Percentiles rank a stretch among this genome's conserved stretches.
Evolutionary conservation across 345 rosid genomes (phyloP).

Genomic region (Cardiospermum halicacabum): DNA sequence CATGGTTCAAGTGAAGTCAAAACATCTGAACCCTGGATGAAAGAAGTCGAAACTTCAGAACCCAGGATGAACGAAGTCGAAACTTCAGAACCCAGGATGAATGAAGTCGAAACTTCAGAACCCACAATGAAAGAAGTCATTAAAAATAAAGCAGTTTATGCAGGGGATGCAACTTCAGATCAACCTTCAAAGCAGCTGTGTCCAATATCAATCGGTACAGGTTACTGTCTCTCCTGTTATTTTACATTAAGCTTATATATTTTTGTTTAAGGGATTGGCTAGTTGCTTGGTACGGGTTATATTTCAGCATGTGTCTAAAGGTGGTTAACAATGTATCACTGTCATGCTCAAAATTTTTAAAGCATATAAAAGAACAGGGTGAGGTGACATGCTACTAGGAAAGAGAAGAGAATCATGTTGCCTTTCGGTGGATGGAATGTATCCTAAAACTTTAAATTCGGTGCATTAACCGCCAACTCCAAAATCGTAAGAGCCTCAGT

Average conservation of each 20-base stretch:
- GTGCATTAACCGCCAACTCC: no score
- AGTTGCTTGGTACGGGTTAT: neutral
- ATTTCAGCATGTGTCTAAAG: neutral
- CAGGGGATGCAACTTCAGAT: neutral
- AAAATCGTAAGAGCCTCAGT: no score
- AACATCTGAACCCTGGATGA: neutral
- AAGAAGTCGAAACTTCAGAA: neutral
- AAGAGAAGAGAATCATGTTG: neutral
- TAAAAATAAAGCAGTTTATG: neutral
- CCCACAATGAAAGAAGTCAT: neutral
- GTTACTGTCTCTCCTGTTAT: conserved; percentile 3
- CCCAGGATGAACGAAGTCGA: neutral
- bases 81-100: neutral
- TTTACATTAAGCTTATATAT: neutral
- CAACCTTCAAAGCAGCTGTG: neutral
- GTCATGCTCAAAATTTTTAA: neutral
- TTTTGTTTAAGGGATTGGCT: neutral
- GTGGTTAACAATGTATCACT: neutral
- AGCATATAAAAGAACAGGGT: neutral
- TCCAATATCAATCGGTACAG: neutral
- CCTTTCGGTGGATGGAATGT: neutral
- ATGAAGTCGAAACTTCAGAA: neutral
- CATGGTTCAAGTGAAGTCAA: conserved; percentile 3
- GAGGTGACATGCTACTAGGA: neutral
- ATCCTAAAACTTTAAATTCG: no score